Conservation (phyloP, 139 green algal genomes). For the Chlamydomonas asymmetrica region DNA sequence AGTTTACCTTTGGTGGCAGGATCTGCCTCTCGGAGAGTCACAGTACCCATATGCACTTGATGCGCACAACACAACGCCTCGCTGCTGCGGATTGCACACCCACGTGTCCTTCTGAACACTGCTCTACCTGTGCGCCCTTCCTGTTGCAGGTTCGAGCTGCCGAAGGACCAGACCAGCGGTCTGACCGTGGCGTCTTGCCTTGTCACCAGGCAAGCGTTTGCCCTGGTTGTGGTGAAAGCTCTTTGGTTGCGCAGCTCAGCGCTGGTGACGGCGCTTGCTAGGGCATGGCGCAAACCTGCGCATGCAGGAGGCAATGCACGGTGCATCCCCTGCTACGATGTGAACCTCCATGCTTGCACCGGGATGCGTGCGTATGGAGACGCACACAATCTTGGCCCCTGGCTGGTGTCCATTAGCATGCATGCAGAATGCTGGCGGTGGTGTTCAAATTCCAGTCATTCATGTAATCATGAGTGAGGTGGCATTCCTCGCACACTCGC, state of each 20-base stretch:
- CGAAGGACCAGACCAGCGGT: slow-evolving; percentile 23
- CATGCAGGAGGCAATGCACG: too few relatives aligned
- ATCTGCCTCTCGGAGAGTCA: neutral
- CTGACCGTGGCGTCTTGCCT: slow-evolving; percentile 27
- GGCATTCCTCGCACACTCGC: neutral
- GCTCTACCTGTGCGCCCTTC: neutral
- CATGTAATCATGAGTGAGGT: too few relatives aligned
- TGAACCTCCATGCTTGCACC: too few relatives aligned
- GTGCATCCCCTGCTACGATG: too few relatives aligned
- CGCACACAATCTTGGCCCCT: too few relatives aligned
- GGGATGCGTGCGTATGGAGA: too few relatives aligned
- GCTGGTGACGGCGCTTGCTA: neutral
- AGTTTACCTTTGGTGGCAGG: neutral
- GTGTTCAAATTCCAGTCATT: too few relatives aligned
- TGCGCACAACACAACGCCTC: neutral
- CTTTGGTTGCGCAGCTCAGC: neutral
- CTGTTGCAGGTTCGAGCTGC: slow-evolving; percentile 41
- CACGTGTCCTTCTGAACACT: neutral
- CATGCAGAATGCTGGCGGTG: too few relatives aligned
- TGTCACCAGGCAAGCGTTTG: slow-evolving; percentile 18
- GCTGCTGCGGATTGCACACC: neutral
- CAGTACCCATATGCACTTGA: neutral
- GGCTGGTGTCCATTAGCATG: too few relatives aligned
- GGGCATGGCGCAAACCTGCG: neutral
- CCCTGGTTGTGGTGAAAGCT: neutral